Evolutionary conservation across 441 rosid species (phyloP), one percentile per base, ranked within the genome.

Genomic region (Populus trichocarpa): DNA sequence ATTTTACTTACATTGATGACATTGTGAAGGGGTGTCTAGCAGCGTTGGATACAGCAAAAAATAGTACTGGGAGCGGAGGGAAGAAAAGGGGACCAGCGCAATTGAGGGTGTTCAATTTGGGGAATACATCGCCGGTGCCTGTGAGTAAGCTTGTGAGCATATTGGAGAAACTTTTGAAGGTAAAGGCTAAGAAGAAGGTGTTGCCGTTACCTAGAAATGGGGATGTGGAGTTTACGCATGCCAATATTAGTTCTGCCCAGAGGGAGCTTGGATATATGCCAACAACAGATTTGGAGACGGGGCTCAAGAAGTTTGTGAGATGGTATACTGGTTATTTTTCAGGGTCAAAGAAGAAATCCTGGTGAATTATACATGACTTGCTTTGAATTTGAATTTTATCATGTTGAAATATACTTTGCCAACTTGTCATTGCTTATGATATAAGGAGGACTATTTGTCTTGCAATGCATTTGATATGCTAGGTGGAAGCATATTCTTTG

Each of bases 1-100:
- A 93, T 77, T 93, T 93, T 70, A 91, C 96, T 66, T 91, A 90
- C 73, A 90, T 93, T 85, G 96, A 91, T 82, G 96, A 93, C 76
- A 83, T 91, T 25, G 97, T 93, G 7, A 87, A 82, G 71, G 97
- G 97, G 0, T 90, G 97, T 83, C 80, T 93, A 77, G 90, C 84
- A 26, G 92, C 97, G 0, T 72, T 93, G 80, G 97, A 93, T 78
- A 93, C 97, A 4, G 92, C 97, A 9, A 87, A 87, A 85, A 88
- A 89, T 87, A 92, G 95, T 78, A 91, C 94, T 1, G 95, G 97
- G 53, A 87, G 87, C 82, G 96, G 94, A 67, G 97, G 96, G 14
- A 91, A 91, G 84, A 90, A 91, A 88, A 86, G 69, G 75, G 91
- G 89, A 22, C 42, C 88, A 0, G 92, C 96, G 0, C 90, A 30